Percentiles rank a stretch among this genome's conserved stretches.
These are phyloP conservation scores for Mollisiaceae sp. DNA, from an alignment of 2,329 filamentous ascomycete genomes.

Conservation along the genomic window DNA sequence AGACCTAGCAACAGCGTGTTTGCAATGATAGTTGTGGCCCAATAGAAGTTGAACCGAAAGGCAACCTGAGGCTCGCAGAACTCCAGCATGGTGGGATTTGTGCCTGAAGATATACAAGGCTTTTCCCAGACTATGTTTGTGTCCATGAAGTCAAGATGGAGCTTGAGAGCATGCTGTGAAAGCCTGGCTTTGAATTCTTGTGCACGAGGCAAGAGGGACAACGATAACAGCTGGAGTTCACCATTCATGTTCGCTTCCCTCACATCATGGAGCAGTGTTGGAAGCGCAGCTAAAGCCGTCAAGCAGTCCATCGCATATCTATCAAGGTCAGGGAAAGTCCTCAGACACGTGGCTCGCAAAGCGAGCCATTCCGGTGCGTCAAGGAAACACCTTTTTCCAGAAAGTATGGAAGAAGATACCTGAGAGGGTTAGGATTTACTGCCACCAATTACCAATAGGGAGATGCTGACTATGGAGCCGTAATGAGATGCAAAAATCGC, in stretches of 20 bases:
- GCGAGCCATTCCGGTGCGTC: not conserved
- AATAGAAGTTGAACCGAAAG: not conserved
- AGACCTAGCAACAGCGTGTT: not conserved
- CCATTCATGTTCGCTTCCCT: not conserved
- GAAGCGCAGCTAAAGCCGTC: not conserved
- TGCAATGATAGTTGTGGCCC: not conserved
- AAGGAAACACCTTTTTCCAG: not conserved
- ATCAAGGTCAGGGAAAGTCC: not conserved
- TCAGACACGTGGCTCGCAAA: not conserved
- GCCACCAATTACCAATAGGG: not conserved
- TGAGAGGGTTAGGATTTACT: not conserved
- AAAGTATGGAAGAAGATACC: not conserved
- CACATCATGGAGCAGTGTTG: not conserved
- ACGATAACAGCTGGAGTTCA: not conserved
- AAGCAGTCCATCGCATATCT: not conserved
- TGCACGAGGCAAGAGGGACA: not conserved
- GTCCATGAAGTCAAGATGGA: not conserved
- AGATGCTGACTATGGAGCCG: not conserved
- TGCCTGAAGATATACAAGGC: not conserved
- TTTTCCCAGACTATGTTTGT: not conserved
- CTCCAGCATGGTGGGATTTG: not conserved
- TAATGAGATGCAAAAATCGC: constrained; percentile 4
- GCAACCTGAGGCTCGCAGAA: not conserved
- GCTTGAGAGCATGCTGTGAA: not conserved
- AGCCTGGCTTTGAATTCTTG: not conserved